phyloP scores from a whole-genome alignment of 2,329 filamentous ascomycete genomes.

The Colletotrichum salicis region DNA sequence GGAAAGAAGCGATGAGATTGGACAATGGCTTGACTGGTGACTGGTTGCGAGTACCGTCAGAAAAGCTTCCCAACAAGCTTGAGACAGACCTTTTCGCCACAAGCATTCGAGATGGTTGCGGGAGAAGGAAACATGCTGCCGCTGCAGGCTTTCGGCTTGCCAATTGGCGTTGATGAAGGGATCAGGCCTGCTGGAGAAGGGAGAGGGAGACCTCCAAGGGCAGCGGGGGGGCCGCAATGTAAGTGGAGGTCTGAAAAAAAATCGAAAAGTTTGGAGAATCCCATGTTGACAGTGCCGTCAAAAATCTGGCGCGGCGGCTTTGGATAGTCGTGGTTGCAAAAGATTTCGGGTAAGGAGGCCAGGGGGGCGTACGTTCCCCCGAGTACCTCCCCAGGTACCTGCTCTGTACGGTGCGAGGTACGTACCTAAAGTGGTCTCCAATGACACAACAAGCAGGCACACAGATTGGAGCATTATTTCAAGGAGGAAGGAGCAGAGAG shows the following conservation, averaged over 20 bases:
- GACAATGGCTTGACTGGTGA: not conserved
- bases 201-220: not conserved
- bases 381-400: not conserved
- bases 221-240: not conserved
- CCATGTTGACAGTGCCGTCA: conserved; percentile 32
- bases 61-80: not conserved
- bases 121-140: not conserved
- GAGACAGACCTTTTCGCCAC: conserved; percentile 1
- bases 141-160: not conserved
- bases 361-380: not conserved
- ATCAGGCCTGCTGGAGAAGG: not conserved
- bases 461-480: not conserved
- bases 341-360: not conserved
- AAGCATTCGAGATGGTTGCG: not conserved
- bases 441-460: not conserved
- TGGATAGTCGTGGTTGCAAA: not conserved
- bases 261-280: conserved; percentile 35
- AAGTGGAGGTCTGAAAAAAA: conserved; percentile 19
- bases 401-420: not conserved
- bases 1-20: not conserved
- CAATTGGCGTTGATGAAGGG: not conserved
- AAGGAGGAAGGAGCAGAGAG: not conserved
- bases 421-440: not conserved
- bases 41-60: not conserved
- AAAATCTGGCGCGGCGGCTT: conserved; percentile 3